A percentile compares a stretch with the other conserved stretches of the same genome.
Evolutionary conservation across 169 alveolate species (phyloP).

Genomic region (Ichthyophthirius multifiliis): DNA sequence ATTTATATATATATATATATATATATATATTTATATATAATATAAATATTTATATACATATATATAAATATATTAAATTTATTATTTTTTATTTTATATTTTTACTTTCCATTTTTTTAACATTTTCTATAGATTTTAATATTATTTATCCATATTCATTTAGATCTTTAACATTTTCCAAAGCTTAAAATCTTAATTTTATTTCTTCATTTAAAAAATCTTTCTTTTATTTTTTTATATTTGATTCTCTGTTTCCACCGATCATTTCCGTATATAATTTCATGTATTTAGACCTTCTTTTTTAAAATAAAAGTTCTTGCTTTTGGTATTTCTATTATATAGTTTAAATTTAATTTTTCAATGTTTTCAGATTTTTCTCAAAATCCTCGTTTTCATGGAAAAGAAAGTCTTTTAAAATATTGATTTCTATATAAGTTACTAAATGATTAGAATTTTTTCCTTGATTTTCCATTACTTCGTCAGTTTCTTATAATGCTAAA

Average conservation of each 20-base stretch:
- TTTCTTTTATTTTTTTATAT: neutral
- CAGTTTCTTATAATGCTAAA: neutral
- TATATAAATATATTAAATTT: too few relatives aligned
- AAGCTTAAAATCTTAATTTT: neutral
- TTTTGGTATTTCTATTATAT: neutral
- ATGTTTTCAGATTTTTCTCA: neutral
- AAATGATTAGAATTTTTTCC: neutral
- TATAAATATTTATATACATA: neutral
- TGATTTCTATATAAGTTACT: neutral
- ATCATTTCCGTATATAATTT: neutral
- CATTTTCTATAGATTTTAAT: neutral
- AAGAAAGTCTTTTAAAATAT: neutral
- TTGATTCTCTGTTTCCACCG: neutral
- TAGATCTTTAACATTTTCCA: neutral
- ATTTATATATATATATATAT: neutral
- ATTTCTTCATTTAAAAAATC: neutral
- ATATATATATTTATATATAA: neutral
- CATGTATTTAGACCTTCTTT: too few relatives aligned
- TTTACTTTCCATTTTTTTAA: slow-evolving; percentile 2
- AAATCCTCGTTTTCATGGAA: slow-evolving; percentile 1
- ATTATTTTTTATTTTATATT: too few relatives aligned
- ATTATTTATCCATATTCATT: neutral
- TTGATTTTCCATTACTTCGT: neutral
- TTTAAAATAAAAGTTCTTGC: too few relatives aligned
- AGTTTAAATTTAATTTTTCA: neutral